These are phyloP conservation scores for Trametes punicea DNA, from an alignment of 768 basidiomycete genomes.

Conservation along the genomic window DNA sequence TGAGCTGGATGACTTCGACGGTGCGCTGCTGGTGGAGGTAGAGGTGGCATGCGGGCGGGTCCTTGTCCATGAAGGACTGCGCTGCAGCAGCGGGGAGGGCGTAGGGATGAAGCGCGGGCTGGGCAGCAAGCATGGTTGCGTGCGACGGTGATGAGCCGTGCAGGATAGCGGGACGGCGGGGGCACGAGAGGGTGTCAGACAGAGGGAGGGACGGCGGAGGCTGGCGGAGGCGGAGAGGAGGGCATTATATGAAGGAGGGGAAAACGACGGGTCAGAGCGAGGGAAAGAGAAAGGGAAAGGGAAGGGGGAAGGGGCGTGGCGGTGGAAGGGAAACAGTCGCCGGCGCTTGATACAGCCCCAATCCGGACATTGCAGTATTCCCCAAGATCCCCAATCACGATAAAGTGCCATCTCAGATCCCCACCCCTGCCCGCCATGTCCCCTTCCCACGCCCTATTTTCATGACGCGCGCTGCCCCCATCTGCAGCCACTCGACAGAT, in stretches of 20 bases:
- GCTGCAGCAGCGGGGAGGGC: conserved; percentile 13
- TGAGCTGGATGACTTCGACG: conserved; percentile 71
- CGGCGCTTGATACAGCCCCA: not conserved
- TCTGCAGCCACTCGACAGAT: not conserved
- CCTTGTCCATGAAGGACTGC: conserved; percentile 21
- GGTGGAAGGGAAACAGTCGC: not conserved
- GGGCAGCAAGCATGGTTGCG: conserved; percentile 25
- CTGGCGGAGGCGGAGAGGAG: conserved; percentile 16
- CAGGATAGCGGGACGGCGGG: not conserved
- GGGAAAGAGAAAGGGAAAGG: not conserved
- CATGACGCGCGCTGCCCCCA: too few relatives aligned
- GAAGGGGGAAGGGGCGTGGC: not conserved
- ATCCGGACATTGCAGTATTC: not conserved
- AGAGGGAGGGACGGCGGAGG: conserved; percentile 13
- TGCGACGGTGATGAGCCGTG: not conserved
- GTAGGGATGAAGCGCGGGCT: conserved; percentile 18
- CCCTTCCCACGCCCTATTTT: conserved; percentile 4
- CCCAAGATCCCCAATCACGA: conserved; percentile 20
- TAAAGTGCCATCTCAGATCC: conserved; percentile 13
- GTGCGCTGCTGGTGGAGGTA: conserved; percentile 45
- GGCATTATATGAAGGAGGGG: conserved; percentile 17
- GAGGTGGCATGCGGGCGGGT: conserved; percentile 34
- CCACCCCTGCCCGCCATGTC: not conserved
- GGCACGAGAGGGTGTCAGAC: not conserved
- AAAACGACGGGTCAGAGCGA: conserved; percentile 5